Conservation (phyloP, 2,329 filamentous ascomycete species). For the Emergomyces africanus region DNA sequence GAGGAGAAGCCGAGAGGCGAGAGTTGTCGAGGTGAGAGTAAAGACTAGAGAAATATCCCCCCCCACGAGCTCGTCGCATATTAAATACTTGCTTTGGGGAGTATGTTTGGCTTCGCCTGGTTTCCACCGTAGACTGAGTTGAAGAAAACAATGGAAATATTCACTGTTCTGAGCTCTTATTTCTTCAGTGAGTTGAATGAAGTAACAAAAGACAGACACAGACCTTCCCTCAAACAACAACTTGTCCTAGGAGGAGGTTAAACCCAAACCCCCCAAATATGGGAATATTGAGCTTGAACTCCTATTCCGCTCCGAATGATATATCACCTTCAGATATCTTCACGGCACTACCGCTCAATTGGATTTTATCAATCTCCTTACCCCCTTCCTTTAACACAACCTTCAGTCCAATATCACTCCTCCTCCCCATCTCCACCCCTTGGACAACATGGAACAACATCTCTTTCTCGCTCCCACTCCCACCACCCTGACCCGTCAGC, state of each 20-base stretch:
- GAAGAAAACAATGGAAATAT: not conserved
- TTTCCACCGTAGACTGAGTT: not conserved
- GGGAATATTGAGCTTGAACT: not conserved
- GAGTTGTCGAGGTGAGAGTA: not conserved
- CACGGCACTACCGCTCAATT: conserved; percentile 10
- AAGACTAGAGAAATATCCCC: not conserved
- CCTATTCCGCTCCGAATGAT: not conserved
- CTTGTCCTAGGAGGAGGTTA: not conserved
- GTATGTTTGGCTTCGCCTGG: not conserved
- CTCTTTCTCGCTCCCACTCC: conserved; percentile 38
- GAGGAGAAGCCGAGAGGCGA: not conserved
- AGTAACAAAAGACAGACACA: not conserved
- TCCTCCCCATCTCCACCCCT: conserved; percentile 13
- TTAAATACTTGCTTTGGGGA: not conserved
- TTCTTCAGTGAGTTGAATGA: not conserved
- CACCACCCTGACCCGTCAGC: conserved; percentile 21
- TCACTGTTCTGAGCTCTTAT: not conserved
- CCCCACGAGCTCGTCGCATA: not conserved
- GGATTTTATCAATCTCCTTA: conserved; percentile 8
- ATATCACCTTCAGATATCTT: conserved; percentile 11
- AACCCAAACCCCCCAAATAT: not conserved
- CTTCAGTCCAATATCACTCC: conserved; percentile 36
- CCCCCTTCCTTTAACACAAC: conserved; percentile 27
- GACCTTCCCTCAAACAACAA: no score
- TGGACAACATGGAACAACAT: conserved; percentile 34